Percentiles rank a stretch among this genome's conserved stretches.
Conservation (phyloP, 2,329 filamentous ascomycete species). For the Arthrinium puccinioides region DNA sequence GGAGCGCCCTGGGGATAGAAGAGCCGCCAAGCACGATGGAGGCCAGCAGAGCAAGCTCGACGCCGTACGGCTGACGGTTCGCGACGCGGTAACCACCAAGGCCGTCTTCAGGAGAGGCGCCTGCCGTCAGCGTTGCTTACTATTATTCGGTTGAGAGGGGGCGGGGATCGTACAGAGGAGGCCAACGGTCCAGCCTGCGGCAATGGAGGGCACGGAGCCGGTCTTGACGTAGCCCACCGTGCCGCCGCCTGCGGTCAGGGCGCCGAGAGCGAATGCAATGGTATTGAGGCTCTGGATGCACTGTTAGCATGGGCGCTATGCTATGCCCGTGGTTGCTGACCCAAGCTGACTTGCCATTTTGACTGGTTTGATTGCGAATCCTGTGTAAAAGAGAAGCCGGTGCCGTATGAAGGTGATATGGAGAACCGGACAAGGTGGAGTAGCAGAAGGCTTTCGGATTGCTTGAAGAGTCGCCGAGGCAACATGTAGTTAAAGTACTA, state of each 20-base stretch:
- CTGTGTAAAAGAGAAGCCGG: too few relatives aligned
- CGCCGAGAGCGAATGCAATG: slow-evolving; percentile 71
- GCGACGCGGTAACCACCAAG: slow-evolving; percentile 77
- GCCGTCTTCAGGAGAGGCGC: slow-evolving; percentile 51
- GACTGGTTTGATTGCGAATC: too few relatives aligned
- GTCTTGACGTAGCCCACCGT: slow-evolving; percentile 81
- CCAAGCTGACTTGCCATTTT: slow-evolving; percentile 1
- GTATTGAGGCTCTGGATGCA: slow-evolving; percentile 32
- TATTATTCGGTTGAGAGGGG: not conserved
- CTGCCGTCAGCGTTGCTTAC: not conserved
- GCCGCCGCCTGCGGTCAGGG: slow-evolving; percentile 79
- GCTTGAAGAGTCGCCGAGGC: too few relatives aligned
- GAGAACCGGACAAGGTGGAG: too few relatives aligned
- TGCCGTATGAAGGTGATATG: too few relatives aligned
- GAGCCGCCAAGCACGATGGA: slow-evolving; percentile 78
- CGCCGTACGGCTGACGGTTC: slow-evolving; percentile 67
- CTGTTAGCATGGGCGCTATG: too few relatives aligned
- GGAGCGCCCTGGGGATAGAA: slow-evolving; percentile 80
- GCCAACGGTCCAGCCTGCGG: slow-evolving; percentile 79
- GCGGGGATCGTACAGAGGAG: slow-evolving; percentile 39
- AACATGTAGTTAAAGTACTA: too few relatives aligned
- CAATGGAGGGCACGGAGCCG: slow-evolving; percentile 78
- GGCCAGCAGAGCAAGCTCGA: slow-evolving; percentile 84
- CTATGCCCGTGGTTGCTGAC: too few relatives aligned
- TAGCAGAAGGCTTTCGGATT: too few relatives aligned